These are phyloP conservation scores for Rutidosis leptorrhynchoides DNA, from an alignment of 129 eudicot genomes.

Conservation along the genomic window DNA sequence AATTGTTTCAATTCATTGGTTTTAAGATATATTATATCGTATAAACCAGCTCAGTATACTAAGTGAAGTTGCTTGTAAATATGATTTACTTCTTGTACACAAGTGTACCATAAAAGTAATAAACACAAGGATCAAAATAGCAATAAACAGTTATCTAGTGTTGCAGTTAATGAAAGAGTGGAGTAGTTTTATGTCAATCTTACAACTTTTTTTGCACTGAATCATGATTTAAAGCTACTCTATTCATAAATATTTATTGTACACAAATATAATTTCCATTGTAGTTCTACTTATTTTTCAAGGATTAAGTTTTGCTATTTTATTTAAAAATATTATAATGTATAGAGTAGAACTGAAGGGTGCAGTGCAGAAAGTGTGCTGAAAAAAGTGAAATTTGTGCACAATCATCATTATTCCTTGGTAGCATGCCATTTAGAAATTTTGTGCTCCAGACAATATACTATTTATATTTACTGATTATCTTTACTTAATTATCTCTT, in stretches of 20 bases:
- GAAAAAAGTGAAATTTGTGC: conserved; percentile 24
- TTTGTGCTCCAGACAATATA: conserved; percentile 12
- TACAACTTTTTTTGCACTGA: conserved; percentile 21
- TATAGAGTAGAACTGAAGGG: conserved; percentile 6
- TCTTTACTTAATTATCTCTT: neutral
- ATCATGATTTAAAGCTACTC: conserved; percentile 18
- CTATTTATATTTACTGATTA: neutral
- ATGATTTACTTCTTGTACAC: no score
- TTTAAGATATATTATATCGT: no score
- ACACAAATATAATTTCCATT: neutral
- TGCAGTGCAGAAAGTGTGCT: conserved; percentile 24
- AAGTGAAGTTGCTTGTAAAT: no score
- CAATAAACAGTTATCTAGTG: no score
- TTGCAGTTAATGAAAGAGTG: conserved; percentile 16
- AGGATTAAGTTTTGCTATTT: neutral
- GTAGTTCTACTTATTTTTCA: neutral
- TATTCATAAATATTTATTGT: neutral
- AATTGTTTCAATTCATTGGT: no score
- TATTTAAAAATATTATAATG: neutral
- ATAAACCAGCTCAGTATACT: no score
- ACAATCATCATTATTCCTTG: conserved; percentile 19
- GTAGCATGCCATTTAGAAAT: conserved; percentile 22
- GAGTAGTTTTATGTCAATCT: conserved; percentile 20
- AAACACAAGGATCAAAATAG: no score
- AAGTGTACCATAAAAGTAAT: no score